Evolutionary conservation across 2,329 filamentous ascomycete species (phyloP), one percentile per base, ranked within the genome.

Genomic region (Trichoderma koningiopsis): DNA sequence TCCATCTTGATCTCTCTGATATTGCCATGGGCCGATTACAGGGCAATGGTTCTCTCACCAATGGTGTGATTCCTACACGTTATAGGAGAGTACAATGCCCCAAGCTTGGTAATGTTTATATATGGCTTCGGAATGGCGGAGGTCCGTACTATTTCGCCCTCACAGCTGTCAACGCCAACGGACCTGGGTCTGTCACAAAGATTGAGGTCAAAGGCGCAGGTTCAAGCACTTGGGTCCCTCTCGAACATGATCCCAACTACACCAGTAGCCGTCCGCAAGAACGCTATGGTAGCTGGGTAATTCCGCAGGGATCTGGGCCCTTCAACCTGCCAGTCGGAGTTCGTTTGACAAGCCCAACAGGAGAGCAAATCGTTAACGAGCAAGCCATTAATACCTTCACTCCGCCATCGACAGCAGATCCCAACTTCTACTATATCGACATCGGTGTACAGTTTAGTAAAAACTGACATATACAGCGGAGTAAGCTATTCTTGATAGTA

Each of bases 161-260:
- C 27, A 58, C 63, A 14, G 63, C 63, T 1, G 63, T 66, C 4
- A 66, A 66, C n/a, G 49, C 63, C 5, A 66, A 66, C 16, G 63
- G 63, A 1, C 63, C 63, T 16, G 63, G 63, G 6, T 66, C 63
- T 7, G 63, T 66, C 27, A 66, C 63, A n/a, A 66, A 66, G 22
- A 58, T 66, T 8, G 63, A 66, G 35, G 31, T 55, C 29, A 57
- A 43, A 40, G 29, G 63, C 3, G 53, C 63, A 58, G 63, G 16
- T n/a, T 35, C 53, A 10, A 24, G 14, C n/a, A 49, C 37, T 27
- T 66, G 63, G 63, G 35, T 66, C 11, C 27, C 63, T 10, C 40
- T 66, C n/a, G 53, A 24, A 4, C 63, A 66, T 35, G 63, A 66
- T n/a, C 63, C 63, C n/a, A 58, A 66, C n/a, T 66, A 66, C n/a